Percentiles rank a stretch among this genome's conserved stretches.
phyloP scores from a whole-genome alignment of 1,284 basidiomycete species.

The Sparassis latifolia region DNA sequence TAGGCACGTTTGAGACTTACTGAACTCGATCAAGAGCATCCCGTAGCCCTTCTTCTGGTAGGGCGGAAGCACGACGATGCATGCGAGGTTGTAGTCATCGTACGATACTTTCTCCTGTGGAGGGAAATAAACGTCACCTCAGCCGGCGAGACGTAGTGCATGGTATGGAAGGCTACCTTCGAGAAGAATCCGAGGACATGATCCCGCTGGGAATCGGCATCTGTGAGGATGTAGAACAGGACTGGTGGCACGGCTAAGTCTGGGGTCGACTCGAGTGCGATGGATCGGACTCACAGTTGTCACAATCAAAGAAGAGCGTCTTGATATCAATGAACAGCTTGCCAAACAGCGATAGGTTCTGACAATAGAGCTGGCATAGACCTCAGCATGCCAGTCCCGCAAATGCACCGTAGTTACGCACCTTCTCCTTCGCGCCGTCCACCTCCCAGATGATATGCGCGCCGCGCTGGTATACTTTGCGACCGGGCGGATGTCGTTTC shows the following conservation, averaged over 20 bases:
- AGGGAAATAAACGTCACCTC: neutral
- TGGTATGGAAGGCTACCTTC: conserved; percentile 48
- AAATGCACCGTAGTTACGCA: conserved; percentile 25
- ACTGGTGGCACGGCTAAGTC: conserved; percentile 39
- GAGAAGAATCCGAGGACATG: conserved; percentile 94
- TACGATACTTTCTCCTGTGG: conserved; percentile 90
- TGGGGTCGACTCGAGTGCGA: conserved; percentile 1
- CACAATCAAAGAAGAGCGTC: conserved; percentile 92
- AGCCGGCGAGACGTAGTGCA: neutral
- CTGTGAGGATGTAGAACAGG: conserved; percentile 90
- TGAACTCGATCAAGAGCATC: conserved; percentile 97
- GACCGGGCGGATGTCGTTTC: conserved; percentile 76
- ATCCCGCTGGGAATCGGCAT: conserved; percentile 69
- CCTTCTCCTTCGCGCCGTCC: conserved; percentile 83
- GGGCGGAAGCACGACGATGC: conserved; percentile 93
- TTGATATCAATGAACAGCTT: conserved; percentile 99
- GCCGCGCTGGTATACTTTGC: conserved; percentile 86
- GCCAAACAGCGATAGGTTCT: conserved; percentile 92
- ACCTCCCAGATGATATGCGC: conserved; percentile 94
- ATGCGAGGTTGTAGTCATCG: conserved; percentile 96
- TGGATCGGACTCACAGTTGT: conserved; percentile 54
- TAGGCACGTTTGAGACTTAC: conserved; percentile 38
- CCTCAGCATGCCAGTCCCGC: conserved; percentile 4
- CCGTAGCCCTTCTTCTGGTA: conserved; percentile 90
- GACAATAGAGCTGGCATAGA: conserved; percentile 77